A percentile compares a stretch with the other conserved stretches of the same genome.
Evolutionary conservation across 1,139 yeast genomes (phyloP).

Genomic region (Geotrichum bryndzae): DNA sequence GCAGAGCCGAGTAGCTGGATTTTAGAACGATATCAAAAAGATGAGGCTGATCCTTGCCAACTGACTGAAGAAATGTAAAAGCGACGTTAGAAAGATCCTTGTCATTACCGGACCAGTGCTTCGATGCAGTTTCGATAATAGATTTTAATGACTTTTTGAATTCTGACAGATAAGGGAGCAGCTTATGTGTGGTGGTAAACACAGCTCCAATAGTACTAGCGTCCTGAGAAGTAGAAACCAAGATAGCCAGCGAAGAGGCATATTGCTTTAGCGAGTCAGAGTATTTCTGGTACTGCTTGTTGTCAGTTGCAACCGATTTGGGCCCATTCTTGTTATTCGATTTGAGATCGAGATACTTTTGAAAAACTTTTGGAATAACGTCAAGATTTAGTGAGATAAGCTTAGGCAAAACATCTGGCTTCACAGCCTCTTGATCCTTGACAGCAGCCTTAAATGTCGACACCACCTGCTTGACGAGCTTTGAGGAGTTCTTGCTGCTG

Average conservation of each 20-base stretch:
- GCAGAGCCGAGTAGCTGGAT: constrained; percentile 67
- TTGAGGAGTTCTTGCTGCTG: constrained; percentile 43
- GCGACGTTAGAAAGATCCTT: constrained; percentile 80
- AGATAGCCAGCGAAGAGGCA: constrained; percentile 60
- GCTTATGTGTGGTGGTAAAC: constrained; percentile 46
- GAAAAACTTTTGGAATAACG: constrained; percentile 66
- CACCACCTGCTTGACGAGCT: constrained; percentile 59
- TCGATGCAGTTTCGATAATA: constrained; percentile 57
- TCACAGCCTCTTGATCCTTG: constrained; percentile 48
- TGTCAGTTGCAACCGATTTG: constrained; percentile 49
- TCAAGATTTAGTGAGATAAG: constrained; percentile 66
- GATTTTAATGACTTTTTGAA: constrained; percentile 74
- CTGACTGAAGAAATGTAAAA: constrained; percentile 75
- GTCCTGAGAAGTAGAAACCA: constrained; percentile 67
- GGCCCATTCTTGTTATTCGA: constrained; percentile 33
- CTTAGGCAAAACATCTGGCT: constrained; percentile 59
- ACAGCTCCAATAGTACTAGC: constrained; percentile 66
- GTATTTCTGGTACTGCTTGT: constrained; percentile 52
- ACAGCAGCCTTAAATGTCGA: constrained; percentile 87
- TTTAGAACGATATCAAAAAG: constrained; percentile 52
- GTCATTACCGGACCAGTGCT: constrained; percentile 65
- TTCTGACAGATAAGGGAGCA: constrained; percentile 75
- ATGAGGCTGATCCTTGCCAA: constrained; percentile 50
- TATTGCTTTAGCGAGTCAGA: constrained; percentile 65
- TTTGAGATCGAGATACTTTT: constrained; percentile 57